A percentile compares a stretch with the other conserved stretches of the same genome.
phyloP scores from a whole-genome alignment of 768 basidiomycete genomes.

The Lanmaoa pseudosensibilis region DNA sequence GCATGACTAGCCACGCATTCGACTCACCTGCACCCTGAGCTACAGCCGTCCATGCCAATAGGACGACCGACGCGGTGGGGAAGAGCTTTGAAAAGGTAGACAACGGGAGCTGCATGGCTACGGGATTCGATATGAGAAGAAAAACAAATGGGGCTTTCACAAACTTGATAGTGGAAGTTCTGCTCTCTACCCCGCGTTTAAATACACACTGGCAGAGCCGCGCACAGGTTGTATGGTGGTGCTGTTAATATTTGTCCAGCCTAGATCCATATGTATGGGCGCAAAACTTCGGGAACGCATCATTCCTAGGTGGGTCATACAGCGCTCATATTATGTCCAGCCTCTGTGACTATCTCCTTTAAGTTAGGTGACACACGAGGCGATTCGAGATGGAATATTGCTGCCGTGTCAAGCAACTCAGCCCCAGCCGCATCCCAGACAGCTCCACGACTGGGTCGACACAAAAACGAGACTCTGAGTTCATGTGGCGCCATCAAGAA shows the following conservation, averaged over 20 bases:
- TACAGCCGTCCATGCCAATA: conserved; percentile 5
- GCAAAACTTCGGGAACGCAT: background rate
- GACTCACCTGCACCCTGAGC: conserved; percentile 16
- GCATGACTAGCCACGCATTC: background rate
- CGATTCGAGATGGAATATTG: background rate
- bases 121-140: background rate
- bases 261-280: background rate
- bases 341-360: background rate
- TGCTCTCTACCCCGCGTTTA: background rate
- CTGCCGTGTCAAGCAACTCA: background rate
- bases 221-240: background rate
- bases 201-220: background rate
- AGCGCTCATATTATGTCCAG: background rate
- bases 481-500: background rate
- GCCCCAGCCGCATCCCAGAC: background rate
- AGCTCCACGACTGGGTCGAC: background rate
- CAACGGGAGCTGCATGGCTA: conserved; percentile 7
- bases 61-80: background rate
- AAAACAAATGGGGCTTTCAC: background rate
- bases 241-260: background rate
- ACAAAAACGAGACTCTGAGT: background rate
- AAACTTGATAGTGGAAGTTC: background rate
- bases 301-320: conserved; percentile 3
- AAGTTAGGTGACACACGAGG: conserved; percentile 4
- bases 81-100: background rate